Percentiles rank a stretch among this genome's conserved stretches.
These are phyloP conservation scores for Teunomyces barrocoloradensis DNA, from an alignment of 805 yeast species.

Conservation along the genomic window DNA sequence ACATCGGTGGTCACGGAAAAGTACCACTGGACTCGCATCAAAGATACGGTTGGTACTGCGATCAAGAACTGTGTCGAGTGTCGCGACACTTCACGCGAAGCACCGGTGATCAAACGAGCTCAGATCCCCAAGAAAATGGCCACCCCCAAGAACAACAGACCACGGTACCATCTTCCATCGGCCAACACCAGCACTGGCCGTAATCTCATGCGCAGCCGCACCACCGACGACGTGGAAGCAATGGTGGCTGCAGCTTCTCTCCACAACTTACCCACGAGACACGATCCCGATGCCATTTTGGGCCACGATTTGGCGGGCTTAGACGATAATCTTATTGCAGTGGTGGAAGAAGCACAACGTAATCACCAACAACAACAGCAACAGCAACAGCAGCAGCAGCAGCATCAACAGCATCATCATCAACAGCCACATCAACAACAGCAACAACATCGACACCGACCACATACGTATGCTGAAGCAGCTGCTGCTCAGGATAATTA, in stretches of 20 bases:
- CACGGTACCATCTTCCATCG: background rate
- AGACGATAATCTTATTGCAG: slow-evolving; percentile 53
- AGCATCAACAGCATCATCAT: slow-evolving; percentile 7
- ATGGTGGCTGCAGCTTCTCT: slow-evolving; percentile 31
- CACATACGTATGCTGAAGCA: slow-evolving; percentile 29
- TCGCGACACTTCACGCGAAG: slow-evolving; percentile 43
- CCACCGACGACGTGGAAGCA: slow-evolving; percentile 30
- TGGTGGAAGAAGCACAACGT: slow-evolving; percentile 57
- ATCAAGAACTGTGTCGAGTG: slow-evolving; percentile 76
- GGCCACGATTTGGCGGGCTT: slow-evolving; percentile 42
- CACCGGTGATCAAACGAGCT: slow-evolving; percentile 10
- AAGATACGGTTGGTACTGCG: slow-evolving; percentile 79
- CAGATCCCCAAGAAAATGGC: slow-evolving; percentile 17
- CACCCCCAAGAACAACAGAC: slow-evolving; percentile 3
- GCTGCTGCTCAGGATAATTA: slow-evolving; percentile 29
- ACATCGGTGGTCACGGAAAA: slow-evolving; percentile 73
- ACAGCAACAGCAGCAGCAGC: slow-evolving; percentile 7
- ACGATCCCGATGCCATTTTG: slow-evolving; percentile 31
- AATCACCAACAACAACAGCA: slow-evolving; percentile 26
- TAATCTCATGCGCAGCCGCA: slow-evolving; percentile 16
- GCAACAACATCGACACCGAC: slow-evolving; percentile 2
- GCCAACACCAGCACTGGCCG: slow-evolving; percentile 21
- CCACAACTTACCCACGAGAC: slow-evolving; percentile 21
- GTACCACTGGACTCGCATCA: slow-evolving; percentile 90
- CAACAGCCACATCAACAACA: slow-evolving; percentile 35